These are phyloP conservation scores for Penicillium canescens DNA, from an alignment of 495 filamentous ascomycete species.

Conservation along the genomic window DNA sequence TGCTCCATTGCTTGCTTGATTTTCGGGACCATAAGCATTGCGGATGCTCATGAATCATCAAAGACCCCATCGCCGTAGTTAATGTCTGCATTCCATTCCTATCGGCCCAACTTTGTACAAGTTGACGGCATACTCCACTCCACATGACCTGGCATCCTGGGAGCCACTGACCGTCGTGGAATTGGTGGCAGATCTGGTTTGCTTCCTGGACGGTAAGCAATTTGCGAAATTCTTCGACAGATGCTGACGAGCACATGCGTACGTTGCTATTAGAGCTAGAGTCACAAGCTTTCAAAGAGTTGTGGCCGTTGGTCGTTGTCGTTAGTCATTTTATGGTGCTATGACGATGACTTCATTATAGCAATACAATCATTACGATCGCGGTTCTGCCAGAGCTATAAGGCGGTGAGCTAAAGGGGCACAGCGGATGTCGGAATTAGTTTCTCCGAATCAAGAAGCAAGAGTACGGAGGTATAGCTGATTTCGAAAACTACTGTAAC, in stretches of 20 bases:
- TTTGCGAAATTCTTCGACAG: constrained; percentile 5
- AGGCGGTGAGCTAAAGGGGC: not conserved
- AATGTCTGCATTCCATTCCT: constrained; percentile 13
- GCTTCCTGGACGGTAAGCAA: constrained; percentile 13
- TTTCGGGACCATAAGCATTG: constrained; percentile 8
- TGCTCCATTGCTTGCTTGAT: constrained; percentile 11
- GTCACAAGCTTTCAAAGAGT: not conserved
- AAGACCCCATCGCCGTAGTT: constrained; percentile 16
- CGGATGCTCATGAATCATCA: constrained; percentile 13
- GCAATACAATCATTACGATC: not conserved
- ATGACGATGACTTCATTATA: not conserved
- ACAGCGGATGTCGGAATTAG: not conserved
- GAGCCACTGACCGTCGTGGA: constrained; percentile 8
- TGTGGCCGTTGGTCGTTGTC: not conserved
- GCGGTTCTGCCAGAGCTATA: not conserved
- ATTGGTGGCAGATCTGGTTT: constrained; percentile 8
- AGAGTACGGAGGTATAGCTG: too few species aligned
- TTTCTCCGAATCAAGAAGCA: not conserved
- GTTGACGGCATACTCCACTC: constrained; percentile 12
- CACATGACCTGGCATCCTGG: constrained; percentile 13
- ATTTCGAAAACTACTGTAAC: too few species aligned
- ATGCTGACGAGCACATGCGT: not conserved
- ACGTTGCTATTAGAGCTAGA: not conserved
- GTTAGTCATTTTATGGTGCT: not conserved
- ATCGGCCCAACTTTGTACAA: constrained; percentile 15